Conservation (phyloP, 2,329 filamentous ascomycete species). For the Alternaria tenuissima region DNA sequence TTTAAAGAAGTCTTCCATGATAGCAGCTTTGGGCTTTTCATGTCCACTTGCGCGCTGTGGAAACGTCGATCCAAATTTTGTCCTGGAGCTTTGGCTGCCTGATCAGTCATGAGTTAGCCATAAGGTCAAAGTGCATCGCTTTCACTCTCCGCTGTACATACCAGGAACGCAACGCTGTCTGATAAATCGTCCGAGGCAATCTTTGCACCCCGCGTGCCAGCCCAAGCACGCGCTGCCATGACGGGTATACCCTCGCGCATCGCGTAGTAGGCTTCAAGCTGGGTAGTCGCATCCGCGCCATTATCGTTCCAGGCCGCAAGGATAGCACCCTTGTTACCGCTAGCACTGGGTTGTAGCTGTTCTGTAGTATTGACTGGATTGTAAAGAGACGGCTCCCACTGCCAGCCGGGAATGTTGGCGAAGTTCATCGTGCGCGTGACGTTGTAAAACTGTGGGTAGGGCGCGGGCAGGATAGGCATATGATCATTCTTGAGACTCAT, state of each 20-base stretch:
- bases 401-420: slow-evolving; percentile 51
- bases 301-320: slow-evolving; percentile 61
- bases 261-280: slow-evolving; percentile 59
- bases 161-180: slow-evolving; percentile 50
- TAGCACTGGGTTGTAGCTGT: slow-evolving; percentile 46
- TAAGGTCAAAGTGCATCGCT: background rate
- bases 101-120: background rate
- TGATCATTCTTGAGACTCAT: slow-evolving; percentile 64
- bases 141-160: background rate
- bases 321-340: slow-evolving; percentile 44
- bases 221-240: slow-evolving; percentile 55
- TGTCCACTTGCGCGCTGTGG: slow-evolving; percentile 9
- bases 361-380: slow-evolving; percentile 55
- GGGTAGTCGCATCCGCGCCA: slow-evolving; percentile 58
- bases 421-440: slow-evolving; percentile 57
- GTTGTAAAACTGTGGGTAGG: slow-evolving; percentile 60
- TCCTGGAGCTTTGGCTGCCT: slow-evolving; percentile 49
- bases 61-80: slow-evolving; percentile 57
- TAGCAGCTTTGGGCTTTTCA: slow-evolving; percentile 30
- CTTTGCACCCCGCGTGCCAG: slow-evolving; percentile 48
- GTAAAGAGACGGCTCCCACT: slow-evolving; percentile 58
- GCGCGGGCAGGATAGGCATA: slow-evolving; percentile 56
- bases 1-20: slow-evolving; percentile 40
- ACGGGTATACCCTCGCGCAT: slow-evolving; percentile 57
- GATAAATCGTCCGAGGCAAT: slow-evolving; percentile 39